A percentile compares a stretch with the other conserved stretches of the same genome.
These are phyloP conservation scores for Arabidopsis lyrata DNA, from an alignment of 441 rosid species.

Conservation along the genomic window DNA sequence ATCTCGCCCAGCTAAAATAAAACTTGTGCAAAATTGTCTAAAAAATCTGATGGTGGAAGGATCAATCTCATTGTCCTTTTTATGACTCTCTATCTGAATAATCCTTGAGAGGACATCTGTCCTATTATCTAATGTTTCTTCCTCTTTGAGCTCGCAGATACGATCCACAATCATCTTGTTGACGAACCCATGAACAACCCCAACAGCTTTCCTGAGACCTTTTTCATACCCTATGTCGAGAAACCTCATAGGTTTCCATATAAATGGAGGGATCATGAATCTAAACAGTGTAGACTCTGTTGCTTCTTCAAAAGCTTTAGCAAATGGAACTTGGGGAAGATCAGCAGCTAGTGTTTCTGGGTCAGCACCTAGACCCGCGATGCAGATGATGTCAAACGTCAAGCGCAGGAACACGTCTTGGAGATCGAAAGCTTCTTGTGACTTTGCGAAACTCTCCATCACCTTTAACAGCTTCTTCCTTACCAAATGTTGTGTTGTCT, in stretches of 20 bases:
- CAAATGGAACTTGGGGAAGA: constrained; percentile 69
- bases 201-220: constrained; percentile 58
- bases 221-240: constrained; percentile 64
- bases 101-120: constrained; percentile 72
- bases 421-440: constrained; percentile 60
- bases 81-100: constrained; percentile 49
- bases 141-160: constrained; percentile 37
- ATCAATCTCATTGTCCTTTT: constrained; percentile 35
- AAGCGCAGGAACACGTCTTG: constrained; percentile 75
- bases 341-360: constrained; percentile 63
- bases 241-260: constrained; percentile 71
- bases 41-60: constrained; percentile 50
- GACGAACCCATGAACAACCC: constrained; percentile 66
- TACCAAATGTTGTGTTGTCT: constrained; percentile 55
- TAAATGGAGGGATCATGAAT: constrained; percentile 64
- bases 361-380: constrained; percentile 69
- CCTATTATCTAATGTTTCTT: constrained; percentile 46
- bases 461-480: constrained; percentile 59
- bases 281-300: constrained; percentile 64
- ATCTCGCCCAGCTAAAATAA: constrained; percentile 79
- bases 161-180: constrained; percentile 57
- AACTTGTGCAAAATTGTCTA: constrained; percentile 68
- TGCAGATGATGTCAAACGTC: constrained; percentile 80
- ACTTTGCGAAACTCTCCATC: constrained; percentile 46
- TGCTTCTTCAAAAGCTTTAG: constrained; percentile 80